A percentile compares a stretch with the other conserved stretches of the same genome.
Conservation (phyloP, 75 land plant species). For the Cryptomeria japonica region DNA sequence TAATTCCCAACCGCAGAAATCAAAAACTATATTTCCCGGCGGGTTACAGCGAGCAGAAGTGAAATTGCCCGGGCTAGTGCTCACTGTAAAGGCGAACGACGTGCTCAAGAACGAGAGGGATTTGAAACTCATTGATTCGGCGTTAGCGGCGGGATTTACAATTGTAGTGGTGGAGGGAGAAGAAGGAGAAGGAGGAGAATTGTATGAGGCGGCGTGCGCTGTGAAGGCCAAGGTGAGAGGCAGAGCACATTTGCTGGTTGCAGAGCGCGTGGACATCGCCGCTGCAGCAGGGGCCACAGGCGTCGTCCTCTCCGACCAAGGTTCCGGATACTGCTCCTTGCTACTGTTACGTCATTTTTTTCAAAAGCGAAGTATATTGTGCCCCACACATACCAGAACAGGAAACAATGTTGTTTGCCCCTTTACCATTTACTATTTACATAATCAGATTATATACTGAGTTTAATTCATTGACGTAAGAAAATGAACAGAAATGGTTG, state of each 20-base stretch:
- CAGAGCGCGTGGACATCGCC: conserved; percentile 93
- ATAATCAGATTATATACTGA: too few species aligned
- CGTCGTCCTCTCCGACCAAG: conserved; percentile 89
- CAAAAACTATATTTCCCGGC: conserved; percentile 70
- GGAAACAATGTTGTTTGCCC: too few species aligned
- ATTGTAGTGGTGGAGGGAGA: conserved; percentile 50
- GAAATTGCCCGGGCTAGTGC: conserved; percentile 66
- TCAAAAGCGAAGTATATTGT: background rate
- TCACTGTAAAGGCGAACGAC: conserved; percentile 54
- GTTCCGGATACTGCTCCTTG: conserved; percentile 20
- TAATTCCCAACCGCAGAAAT: conserved; percentile 2
- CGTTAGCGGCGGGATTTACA: conserved; percentile 41
- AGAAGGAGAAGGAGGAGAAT: conserved; percentile 39
- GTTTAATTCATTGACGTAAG: too few species aligned
- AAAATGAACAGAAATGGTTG: too few species aligned
- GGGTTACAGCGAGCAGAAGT: conserved; percentile 85
- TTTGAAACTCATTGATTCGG: conserved; percentile 42
- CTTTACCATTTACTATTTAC: too few species aligned
- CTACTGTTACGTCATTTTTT: too few species aligned
- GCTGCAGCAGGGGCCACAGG: conserved; percentile 86
- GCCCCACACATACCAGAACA: too few species aligned
- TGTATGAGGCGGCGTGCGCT: conserved; percentile 82
- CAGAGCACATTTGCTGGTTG: conserved; percentile 70
- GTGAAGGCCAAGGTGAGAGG: conserved; percentile 67
- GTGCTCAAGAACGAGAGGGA: conserved; percentile 33